phyloP scores from a whole-genome alignment of 768 basidiomycete species.

The Termitomyces sp. region DNA sequence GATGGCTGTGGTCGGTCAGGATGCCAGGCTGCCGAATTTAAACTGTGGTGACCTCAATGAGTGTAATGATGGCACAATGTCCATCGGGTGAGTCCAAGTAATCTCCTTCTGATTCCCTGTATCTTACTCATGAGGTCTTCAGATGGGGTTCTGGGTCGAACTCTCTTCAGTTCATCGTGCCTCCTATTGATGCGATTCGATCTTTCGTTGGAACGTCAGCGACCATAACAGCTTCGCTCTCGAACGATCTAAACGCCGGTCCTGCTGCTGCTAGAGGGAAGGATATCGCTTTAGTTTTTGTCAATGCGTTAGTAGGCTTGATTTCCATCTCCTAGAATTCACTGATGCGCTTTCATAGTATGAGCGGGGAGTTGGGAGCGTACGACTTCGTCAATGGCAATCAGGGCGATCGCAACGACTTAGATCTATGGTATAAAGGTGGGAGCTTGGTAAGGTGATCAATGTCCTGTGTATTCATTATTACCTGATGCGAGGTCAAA shows the following conservation, averaged over 20 bases:
- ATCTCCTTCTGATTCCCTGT: conserved; percentile 14
- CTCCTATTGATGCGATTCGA: conserved; percentile 41
- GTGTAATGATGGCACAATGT: conserved; percentile 56
- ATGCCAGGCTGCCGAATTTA: conserved; percentile 45
- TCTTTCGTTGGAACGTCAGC: conserved; percentile 33
- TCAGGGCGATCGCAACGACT: conserved; percentile 52
- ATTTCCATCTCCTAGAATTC: background rate
- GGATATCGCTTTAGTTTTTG: conserved; percentile 58
- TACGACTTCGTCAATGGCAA: conserved; percentile 63
- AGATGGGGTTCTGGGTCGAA: conserved; percentile 52
- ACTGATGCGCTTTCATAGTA: conserved; percentile 24
- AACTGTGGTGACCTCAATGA: conserved; percentile 44
- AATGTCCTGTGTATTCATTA: conserved; percentile 15
- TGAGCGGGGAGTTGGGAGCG: conserved; percentile 47
- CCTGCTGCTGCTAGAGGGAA: conserved; percentile 37
- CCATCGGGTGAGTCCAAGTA: conserved; percentile 43
- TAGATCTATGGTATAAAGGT: conserved; percentile 53
- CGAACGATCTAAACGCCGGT: conserved; percentile 37
- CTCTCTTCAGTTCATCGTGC: conserved; percentile 37
- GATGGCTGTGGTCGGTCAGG: conserved; percentile 57
- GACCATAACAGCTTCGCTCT: conserved; percentile 34
- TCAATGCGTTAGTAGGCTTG: conserved; percentile 41
- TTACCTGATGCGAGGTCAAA: conserved; percentile 13
- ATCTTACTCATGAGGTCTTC: background rate
- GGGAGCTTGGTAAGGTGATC: conserved; percentile 34